These are phyloP conservation scores for Leucosporidium yakuticum DNA, from an alignment of 768 basidiomycete species.

Conservation along the genomic window DNA sequence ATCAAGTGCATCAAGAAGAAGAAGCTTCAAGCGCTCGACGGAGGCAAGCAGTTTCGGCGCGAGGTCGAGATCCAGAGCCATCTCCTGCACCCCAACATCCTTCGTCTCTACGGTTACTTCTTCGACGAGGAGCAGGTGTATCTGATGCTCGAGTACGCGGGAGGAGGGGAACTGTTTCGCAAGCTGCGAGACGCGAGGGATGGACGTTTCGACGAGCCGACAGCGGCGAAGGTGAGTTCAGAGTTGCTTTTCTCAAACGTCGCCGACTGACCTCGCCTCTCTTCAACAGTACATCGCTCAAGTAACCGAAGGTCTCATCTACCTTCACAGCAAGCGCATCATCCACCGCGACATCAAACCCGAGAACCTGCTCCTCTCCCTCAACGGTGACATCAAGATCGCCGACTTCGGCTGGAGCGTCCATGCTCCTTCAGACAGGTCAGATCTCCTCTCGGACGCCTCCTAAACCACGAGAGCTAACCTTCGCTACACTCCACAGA, in stretches of 20 bases:
- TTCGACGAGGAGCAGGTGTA: constrained; percentile 47
- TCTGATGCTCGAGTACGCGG: constrained; percentile 46
- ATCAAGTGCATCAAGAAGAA: too few species aligned
- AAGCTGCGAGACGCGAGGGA: neutral
- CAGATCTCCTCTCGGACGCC: constrained; percentile 50
- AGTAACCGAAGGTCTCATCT: constrained; percentile 84
- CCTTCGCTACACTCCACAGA: neutral
- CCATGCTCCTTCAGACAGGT: neutral
- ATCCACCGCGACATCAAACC: constrained; percentile 94
- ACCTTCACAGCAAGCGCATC: constrained; percentile 83
- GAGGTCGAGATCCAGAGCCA: too few species aligned
- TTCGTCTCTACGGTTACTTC: constrained; percentile 48
- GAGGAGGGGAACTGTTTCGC: constrained; percentile 41
- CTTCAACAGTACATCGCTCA: constrained; percentile 68
- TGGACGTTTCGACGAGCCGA: neutral
- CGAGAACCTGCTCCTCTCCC: constrained; percentile 88
- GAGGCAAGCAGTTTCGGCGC: too few species aligned
- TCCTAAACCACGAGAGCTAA: constrained; percentile 55
- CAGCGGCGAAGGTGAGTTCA: neutral
- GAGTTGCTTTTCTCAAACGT: too few species aligned
- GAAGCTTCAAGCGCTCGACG: too few species aligned
- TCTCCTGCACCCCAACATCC: constrained; percentile 44
- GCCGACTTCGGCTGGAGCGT: constrained; percentile 91
- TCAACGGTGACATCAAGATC: constrained; percentile 82
- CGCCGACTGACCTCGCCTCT: too few species aligned